phyloP scores from a whole-genome alignment of 805 yeast genomes.

The Ogataea pilisensis region DNA sequence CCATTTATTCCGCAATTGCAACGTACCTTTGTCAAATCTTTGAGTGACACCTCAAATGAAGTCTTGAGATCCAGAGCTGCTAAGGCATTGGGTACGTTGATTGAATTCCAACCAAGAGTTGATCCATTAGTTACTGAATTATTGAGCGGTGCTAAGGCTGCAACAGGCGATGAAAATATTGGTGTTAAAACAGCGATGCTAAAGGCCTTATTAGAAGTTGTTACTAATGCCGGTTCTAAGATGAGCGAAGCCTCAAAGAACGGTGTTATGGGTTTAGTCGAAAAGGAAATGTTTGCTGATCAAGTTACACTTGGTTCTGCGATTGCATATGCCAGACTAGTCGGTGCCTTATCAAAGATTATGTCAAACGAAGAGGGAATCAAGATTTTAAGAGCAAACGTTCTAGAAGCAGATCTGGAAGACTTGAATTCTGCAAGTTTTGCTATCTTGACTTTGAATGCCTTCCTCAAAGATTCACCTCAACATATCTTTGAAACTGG shows the following conservation, averaged over 20 bases:
- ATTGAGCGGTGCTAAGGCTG: slow-evolving; percentile 65
- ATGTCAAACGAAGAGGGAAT: slow-evolving; percentile 61
- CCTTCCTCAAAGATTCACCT: slow-evolving; percentile 78
- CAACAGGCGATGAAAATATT: slow-evolving; percentile 42
- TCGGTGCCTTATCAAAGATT: slow-evolving; percentile 72
- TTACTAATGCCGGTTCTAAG: slow-evolving; percentile 70
- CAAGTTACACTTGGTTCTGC: slow-evolving; percentile 51
- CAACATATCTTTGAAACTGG: slow-evolving; percentile 52
- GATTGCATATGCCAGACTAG: slow-evolving; percentile 70
- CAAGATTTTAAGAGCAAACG: slow-evolving; percentile 54
- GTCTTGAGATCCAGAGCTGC: slow-evolving; percentile 81
- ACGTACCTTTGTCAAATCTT: slow-evolving; percentile 90
- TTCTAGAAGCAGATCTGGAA: slow-evolving; percentile 41
- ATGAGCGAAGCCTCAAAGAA: slow-evolving; percentile 71
- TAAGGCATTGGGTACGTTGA: slow-evolving; percentile 80
- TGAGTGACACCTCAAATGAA: slow-evolving; percentile 74
- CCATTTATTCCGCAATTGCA: slow-evolving; percentile 98
- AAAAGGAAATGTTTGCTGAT: slow-evolving; percentile 50
- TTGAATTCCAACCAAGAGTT: slow-evolving; percentile 86
- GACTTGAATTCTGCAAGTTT: slow-evolving; percentile 48
- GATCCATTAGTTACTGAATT: slow-evolving; percentile 89
- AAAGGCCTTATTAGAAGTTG: slow-evolving; percentile 79
- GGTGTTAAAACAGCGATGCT: slow-evolving; percentile 85
- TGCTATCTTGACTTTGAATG: slow-evolving; percentile 68
- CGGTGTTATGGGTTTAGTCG: slow-evolving; percentile 67